Percentiles rank a stretch among this genome's conserved stretches.
phyloP scores from a whole-genome alignment of 768 basidiomycete species.

The Termitomyces sp. region DNA sequence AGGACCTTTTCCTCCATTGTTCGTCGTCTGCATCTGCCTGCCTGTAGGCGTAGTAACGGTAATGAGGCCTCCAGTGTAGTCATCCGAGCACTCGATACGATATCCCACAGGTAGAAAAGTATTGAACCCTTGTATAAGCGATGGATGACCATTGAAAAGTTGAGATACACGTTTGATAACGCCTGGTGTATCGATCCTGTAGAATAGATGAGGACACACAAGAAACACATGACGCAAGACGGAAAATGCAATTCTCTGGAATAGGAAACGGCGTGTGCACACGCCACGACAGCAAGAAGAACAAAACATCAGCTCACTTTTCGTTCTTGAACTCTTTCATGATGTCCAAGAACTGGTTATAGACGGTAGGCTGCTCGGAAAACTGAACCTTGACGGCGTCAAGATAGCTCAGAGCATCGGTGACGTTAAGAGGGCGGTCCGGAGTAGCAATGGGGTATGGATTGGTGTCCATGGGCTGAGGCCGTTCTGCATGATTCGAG shows the following conservation, averaged over 20 bases:
- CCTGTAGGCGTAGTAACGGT: constrained; percentile 77
- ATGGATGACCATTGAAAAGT: constrained; percentile 86
- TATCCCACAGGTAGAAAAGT: constrained; percentile 95
- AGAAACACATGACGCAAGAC: background rate
- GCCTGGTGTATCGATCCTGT: constrained; percentile 93
- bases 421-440: constrained; percentile 80
- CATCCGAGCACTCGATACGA: constrained; percentile 79
- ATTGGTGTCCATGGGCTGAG: constrained; percentile 25
- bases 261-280: background rate
- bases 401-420: constrained; percentile 89
- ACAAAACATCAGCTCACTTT: constrained; percentile 44
- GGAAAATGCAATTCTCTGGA: background rate
- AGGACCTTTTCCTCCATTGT: constrained; percentile 33
- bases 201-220: constrained; percentile 4
- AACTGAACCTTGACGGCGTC: constrained; percentile 93
- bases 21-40: constrained; percentile 53
- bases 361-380: constrained; percentile 88
- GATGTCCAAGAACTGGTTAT: constrained; percentile 91
- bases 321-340: constrained; percentile 99
- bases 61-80: constrained; percentile 60
- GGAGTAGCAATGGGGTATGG: constrained; percentile 22
- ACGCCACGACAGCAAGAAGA: background rate
- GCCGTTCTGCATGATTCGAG: background rate
- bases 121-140: constrained; percentile 96
- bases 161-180: constrained; percentile 94